Base-by-base conservation (phyloP, 768 basidiomycete genomes). In the Phlegmacium glaucopus region DNA sequence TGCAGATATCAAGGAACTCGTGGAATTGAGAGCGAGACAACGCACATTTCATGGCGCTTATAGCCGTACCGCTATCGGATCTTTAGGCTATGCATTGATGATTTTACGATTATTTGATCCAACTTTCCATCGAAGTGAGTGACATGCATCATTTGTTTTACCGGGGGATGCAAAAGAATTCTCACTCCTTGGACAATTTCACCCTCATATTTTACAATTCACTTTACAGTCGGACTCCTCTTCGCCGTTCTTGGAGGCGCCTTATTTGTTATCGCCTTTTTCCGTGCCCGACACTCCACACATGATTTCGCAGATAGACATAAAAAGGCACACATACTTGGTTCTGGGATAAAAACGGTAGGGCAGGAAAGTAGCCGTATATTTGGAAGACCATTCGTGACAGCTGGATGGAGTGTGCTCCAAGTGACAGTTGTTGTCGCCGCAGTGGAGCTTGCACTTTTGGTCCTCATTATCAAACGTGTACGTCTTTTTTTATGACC, bases 1-100 rank as follows among this genome's bases (percentile, higher is more conserved):
- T 1, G 55, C 69, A 13, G 82, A 85, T 53, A 49, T 82, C 27
- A 73, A 71, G 43, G 82, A 85, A 59, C 76, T 85, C 44, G 80
- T 80, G 17, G 90, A 93, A 60, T 65, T 93, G 13, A 77, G 90
- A 11, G 90, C 90, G 1, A 75, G 89, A 25, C 82, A 88, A 54
- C 75, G 90, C 35, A 93, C 90, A 0, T 91, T 90, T 59, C 79
- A 91, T 44, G 90, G 88, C 12, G 87, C 90, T 11, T 92, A 92
- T 64, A 76, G 75, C 32, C 80, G 90, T 22, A 86, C 83, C 0
- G 89, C 89, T 0, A 71, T 93, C 8, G 80, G 81, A 11, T 80
- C 81, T 47, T 72, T 94, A 2, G 85, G 87, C 0, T 90, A 87
- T 58, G 76, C 86, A 1, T 63, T 91, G 45, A 76, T 87, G 0